Base-by-base conservation (phyloP, 1,284 basidiomycete genomes). In the Trichosporon sp. region DNA sequence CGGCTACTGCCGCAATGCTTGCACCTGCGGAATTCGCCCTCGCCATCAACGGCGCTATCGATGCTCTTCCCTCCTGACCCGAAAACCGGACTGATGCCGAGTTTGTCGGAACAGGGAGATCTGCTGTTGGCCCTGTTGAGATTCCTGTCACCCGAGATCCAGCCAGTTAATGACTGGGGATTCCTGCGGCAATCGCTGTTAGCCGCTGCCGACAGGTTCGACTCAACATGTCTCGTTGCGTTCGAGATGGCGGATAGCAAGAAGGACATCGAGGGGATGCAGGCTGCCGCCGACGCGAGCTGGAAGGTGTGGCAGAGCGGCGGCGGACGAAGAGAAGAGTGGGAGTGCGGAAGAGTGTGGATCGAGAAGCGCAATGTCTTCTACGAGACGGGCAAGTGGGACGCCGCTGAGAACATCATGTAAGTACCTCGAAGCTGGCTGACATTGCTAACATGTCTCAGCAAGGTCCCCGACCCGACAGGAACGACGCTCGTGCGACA, bases 281-380 rank as follows among this genome's bases (percentile, higher is more conserved):
- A 84, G 36, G 85, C 88, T 56, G 89, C 88, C 0, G 91, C 92
- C 4, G 85, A 86, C 59, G 87, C 90, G 0, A 89, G 90, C 70
- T 96, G 92, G 92, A 86, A 89, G 69, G 85, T 95, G 0, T 91
- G 87, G 76, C 72, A 80, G 59, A 77, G 74, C 10, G 76, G 76
- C 40, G 75, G 77, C 16, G 75, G 77, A 3, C 58, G 69, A 0
- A 49, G 76, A 31, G 77, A 82, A n/a, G 90, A 91, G 66, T 95
- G 92, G 92, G 92, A 95, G 76, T 87, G 93, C 82, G 91, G 90
- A 0, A 86, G 90, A 61, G 88, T 93, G 19, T 97, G 95, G 90
- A 87, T 91, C 1, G 94, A 97, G 80, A 95, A 95, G 81, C 82
- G 89, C 31, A 92, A 95, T 75, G 87, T 96, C n/a, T 92, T 97